These are phyloP conservation scores for Calophaca sinica DNA, from an alignment of 306 rosid genomes.

Conservation along the genomic window DNA sequence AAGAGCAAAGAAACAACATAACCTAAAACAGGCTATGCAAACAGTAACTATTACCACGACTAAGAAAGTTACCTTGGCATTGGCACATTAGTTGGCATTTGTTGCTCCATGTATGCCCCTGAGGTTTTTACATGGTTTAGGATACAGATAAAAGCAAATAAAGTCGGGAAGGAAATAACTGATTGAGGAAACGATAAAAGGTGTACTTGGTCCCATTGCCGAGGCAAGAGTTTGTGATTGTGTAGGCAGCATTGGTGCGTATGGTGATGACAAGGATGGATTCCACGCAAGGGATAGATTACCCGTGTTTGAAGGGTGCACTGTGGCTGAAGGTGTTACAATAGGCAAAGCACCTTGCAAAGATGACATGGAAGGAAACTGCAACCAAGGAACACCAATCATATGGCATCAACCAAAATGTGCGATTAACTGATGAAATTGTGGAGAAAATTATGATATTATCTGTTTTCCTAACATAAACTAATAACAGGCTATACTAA, in stretches of 20 bases:
- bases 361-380: constrained; percentile 83
- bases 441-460: constrained; percentile 6
- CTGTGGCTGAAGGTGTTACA: constrained; percentile 58
- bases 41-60: constrained; percentile 14
- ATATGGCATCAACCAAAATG: constrained; percentile 32
- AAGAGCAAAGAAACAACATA: constrained; percentile 19
- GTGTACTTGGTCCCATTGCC: constrained; percentile 65
- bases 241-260: constrained; percentile 55
- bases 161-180: constrained; percentile 18
- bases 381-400: constrained; percentile 51
- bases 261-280: constrained; percentile 54
- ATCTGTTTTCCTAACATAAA: constrained; percentile 10
- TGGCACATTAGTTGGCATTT: constrained; percentile 59
- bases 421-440: constrained; percentile 36
- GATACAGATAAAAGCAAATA: constrained; percentile 29
- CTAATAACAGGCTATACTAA: not conserved
- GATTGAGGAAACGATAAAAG: constrained; percentile 24
- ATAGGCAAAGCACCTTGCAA: constrained; percentile 72
- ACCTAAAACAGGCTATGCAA: constrained; percentile 14
- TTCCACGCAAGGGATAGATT: constrained; percentile 70
- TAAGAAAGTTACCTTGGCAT: constrained; percentile 63
- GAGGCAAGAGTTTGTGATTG: constrained; percentile 61
- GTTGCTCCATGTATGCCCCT: constrained; percentile 76
- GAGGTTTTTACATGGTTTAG: constrained; percentile 56
- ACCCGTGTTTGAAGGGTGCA: constrained; percentile 65